These are phyloP conservation scores for Leucoagaricus sp. DNA, from an alignment of 1,284 basidiomycete species.

Conservation along the genomic window DNA sequence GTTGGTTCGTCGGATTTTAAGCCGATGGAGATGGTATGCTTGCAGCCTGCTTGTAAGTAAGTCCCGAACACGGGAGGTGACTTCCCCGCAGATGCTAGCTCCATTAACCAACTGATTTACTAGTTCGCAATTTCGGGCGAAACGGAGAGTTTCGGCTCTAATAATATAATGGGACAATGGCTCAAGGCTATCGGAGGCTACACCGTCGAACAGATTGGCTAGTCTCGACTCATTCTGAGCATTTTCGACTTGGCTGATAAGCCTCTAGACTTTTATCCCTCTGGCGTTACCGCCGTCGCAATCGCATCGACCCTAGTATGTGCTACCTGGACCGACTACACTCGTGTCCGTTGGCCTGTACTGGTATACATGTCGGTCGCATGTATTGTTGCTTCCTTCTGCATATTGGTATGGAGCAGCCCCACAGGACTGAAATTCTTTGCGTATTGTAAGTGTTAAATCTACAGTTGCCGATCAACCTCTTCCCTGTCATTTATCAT, in stretches of 20 bases:
- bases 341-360: conserved; percentile 60
- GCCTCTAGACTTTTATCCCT: conserved; percentile 60
- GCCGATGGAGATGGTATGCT: conserved; percentile 70
- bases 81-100: neutral
- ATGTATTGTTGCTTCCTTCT: conserved; percentile 54
- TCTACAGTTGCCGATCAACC: neutral
- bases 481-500: neutral
- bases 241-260: conserved; percentile 1
- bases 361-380: conserved; percentile 63
- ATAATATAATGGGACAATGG: conserved; percentile 79
- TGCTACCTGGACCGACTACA: conserved; percentile 63
- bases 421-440: conserved; percentile 65
- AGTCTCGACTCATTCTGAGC: neutral
- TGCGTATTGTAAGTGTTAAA: conserved; percentile 57
- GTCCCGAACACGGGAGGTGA: neutral
- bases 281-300: conserved; percentile 64
- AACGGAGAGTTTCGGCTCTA: conserved; percentile 70
- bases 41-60: conserved; percentile 58
- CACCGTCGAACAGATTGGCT: conserved; percentile 61
- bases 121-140: conserved; percentile 69
- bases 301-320: conserved; percentile 64
- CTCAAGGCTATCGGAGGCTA: conserved; percentile 63
- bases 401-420: conserved; percentile 58
- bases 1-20: conserved; percentile 52
- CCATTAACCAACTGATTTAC: conserved; percentile 1